Evolutionary conservation across 2,329 filamentous ascomycete genomes (phyloP).

Genomic region (Scorias spongiosa): DNA sequence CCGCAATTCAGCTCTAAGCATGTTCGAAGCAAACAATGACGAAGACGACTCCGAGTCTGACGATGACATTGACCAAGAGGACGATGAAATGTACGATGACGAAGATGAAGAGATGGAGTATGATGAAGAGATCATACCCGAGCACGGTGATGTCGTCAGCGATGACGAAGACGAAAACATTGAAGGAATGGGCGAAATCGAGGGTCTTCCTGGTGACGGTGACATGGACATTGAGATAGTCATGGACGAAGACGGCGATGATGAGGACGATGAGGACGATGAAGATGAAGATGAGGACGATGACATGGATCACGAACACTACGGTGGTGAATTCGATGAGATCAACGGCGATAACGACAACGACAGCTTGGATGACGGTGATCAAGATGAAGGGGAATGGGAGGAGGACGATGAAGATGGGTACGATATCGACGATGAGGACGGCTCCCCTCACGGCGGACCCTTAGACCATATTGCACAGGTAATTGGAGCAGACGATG

Average conservation of each 20-base stretch:
- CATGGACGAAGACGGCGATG: conserved; percentile 58
- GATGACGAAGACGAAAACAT: conserved; percentile 75
- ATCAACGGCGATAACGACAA: conserved; percentile 33
- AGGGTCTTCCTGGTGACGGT: conserved; percentile 47
- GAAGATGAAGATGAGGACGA: conserved; percentile 42
- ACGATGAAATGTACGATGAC: conserved; percentile 75
- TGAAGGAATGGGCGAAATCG: conserved; percentile 60
- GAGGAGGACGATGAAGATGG: conserved; percentile 27
- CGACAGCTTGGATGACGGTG: conserved; percentile 31
- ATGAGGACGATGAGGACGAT: conserved; percentile 44
- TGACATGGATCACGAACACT: conserved; percentile 47
- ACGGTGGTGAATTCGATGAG: conserved; percentile 35
- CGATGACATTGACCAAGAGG: conserved; percentile 44
- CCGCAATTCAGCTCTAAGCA: conserved; percentile 86
- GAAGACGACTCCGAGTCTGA: conserved; percentile 65
- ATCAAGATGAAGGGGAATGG: conserved; percentile 29
- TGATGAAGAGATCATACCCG: conserved; percentile 67
- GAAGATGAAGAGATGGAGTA: conserved; percentile 77
- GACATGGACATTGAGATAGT: conserved; percentile 71
- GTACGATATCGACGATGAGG: conserved; percentile 34
- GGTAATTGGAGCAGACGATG: conserved; percentile 21
- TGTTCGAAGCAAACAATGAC: conserved; percentile 72
- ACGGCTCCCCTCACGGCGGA: conserved; percentile 24
- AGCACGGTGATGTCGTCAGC: conserved; percentile 76
- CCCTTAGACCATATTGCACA: conserved; percentile 25